These are phyloP conservation scores for Phlegmacium glaucopus DNA, from an alignment of 768 basidiomycete genomes.

Conservation along the genomic window DNA sequence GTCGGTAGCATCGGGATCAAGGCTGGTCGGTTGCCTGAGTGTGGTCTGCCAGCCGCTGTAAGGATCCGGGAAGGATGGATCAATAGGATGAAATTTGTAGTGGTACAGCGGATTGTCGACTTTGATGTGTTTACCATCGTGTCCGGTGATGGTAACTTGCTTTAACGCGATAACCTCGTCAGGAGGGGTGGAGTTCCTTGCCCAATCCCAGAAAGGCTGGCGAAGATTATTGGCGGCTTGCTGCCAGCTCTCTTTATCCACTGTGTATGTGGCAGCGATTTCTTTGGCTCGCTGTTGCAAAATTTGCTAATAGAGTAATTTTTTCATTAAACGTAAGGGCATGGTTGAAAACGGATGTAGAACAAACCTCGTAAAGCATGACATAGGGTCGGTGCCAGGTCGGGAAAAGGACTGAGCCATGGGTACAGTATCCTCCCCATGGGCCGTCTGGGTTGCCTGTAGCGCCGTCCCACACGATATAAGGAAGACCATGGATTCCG, in stretches of 20 bases:
- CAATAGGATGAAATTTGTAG: conserved; percentile 21
- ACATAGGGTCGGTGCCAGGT: conserved; percentile 57
- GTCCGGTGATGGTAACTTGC: conserved; percentile 29
- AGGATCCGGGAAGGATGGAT: conserved; percentile 26
- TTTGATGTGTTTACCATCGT: conserved; percentile 22
- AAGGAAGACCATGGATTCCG: conserved; percentile 53
- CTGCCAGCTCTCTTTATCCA: conserved; percentile 24
- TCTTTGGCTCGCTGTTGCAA: conserved; percentile 35
- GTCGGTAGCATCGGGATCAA: conserved; percentile 23
- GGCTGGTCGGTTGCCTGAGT: conserved; percentile 28
- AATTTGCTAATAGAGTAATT: conserved; percentile 37
- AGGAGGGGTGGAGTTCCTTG: conserved; percentile 35
- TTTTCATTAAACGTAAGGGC: background rate
- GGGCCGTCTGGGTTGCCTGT: conserved; percentile 22
- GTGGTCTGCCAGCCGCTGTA: conserved; percentile 32
- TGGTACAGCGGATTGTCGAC: conserved; percentile 22
- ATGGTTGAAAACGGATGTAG: background rate
- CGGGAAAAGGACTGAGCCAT: conserved; percentile 50
- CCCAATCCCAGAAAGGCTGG: conserved; percentile 56
- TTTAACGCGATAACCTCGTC: conserved; percentile 33
- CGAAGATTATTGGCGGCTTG: conserved; percentile 35
- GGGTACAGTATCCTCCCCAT: conserved; percentile 54
- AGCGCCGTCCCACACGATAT: conserved; percentile 39
- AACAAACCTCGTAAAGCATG: conserved; percentile 43
- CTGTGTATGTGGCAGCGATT: conserved; percentile 40